Base-by-base conservation (phyloP, 139 green algal genomes). In the Coelastrella sp. region DNA sequence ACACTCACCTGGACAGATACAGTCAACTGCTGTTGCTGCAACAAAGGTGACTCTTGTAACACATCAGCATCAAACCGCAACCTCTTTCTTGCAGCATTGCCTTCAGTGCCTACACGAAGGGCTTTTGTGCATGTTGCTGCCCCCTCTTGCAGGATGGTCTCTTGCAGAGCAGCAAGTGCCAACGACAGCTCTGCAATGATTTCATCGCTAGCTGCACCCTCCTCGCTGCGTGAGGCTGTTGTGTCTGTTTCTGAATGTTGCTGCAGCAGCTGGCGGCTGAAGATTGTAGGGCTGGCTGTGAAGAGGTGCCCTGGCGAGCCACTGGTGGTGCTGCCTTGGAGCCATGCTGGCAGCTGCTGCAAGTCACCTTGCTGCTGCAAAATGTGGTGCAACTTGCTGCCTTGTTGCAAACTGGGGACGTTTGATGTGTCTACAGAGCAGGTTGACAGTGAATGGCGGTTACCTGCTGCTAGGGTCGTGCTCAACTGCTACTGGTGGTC, bases 301-400 rank as follows among this genome's bases (percentile, higher is more conserved):
- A 59, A 57, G 10, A 8, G 27, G 24, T 19, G 9, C 11, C 19
- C 11, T 20, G 25, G 75, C 58, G 24, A 20, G 75, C 6, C 1
- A 6, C n/a, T 14, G n/a, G n/a, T 24, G 20, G 20, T 78, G 20
- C 72, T 78, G 72, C 17, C 27, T 22, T 8, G 25, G 4, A 82
- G 75, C 75, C 25, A 58, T 20, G 27, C 4, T 60, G 75, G 75
- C 75, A 59, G 75, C 24, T 82, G 75, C 25, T 82, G 75, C 22
- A 24, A 24, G 75, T 58, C n/a, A 6, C 75, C 75, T 59, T 59
- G 75, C 22, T 60, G n/a, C 75, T 60, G n/a, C 75, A 82, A 24
- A 20, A 82, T 59, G 25, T 82, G 75, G 25, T 82, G 75, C 12
- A 82, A 22, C 75, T 59, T 82, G 75, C 75, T 82, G 25, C 68